These are phyloP conservation scores for Gynostemma pentaphyllum DNA, from an alignment of 306 rosid genomes.

Conservation along the genomic window DNA sequence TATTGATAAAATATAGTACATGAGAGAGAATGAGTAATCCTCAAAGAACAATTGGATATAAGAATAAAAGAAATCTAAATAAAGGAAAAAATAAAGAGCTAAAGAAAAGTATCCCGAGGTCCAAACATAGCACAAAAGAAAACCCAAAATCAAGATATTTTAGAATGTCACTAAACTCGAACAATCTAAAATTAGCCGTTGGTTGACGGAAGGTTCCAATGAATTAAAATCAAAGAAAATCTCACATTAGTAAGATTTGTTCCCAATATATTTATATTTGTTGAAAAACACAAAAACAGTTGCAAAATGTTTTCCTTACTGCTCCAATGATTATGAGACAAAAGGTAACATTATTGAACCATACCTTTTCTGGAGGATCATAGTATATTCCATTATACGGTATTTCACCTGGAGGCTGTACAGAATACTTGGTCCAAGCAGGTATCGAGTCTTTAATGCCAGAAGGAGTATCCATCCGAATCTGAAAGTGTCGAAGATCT, in stretches of 20 bases:
- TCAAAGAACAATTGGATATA: no score
- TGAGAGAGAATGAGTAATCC: no score
- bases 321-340: not conserved
- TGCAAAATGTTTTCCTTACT: not conserved
- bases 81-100: no score
- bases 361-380: constrained; percentile 97
- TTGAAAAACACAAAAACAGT: not conserved
- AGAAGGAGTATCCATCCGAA: constrained; percentile 91
- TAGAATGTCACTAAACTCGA: not conserved
- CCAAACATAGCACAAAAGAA: no score
- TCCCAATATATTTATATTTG: not conserved
- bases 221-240: not conserved
- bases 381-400: constrained; percentile 84
- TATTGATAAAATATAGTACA: no score
- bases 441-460: constrained; percentile 93
- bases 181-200: not conserved
- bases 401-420: constrained; percentile 94
- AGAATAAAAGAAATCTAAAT: no score
- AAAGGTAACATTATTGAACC: constrained; percentile 6
- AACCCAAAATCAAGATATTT: no score
- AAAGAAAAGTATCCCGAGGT: no score
- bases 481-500: constrained; percentile 28
- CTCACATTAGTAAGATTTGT: not conserved
- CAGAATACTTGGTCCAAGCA: constrained; percentile 94
- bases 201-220: not conserved